phyloP scores from a whole-genome alignment of 345 rosid species.

The Combretum micranthum region DNA sequence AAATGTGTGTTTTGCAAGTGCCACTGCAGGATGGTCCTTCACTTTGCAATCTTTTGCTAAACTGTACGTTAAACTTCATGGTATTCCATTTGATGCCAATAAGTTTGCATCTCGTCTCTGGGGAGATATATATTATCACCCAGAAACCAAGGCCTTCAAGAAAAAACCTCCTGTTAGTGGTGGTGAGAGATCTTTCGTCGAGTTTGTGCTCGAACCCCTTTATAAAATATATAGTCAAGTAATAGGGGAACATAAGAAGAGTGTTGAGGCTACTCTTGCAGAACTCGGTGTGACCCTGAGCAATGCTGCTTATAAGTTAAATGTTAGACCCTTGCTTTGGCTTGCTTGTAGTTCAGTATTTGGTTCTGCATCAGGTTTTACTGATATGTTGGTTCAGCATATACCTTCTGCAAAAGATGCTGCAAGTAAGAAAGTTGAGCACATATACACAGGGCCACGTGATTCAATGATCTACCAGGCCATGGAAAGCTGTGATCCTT shows the following conservation, averaged over 20 bases:
- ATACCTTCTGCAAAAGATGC: constrained; percentile 93
- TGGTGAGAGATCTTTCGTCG: constrained; percentile 88
- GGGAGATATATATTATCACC: constrained; percentile 88
- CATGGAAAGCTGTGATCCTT: constrained; percentile 80
- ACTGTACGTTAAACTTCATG: constrained; percentile 84
- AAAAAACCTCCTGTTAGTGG: constrained; percentile 76
- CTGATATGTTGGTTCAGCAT: constrained; percentile 93
- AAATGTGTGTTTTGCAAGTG: constrained; percentile 96
- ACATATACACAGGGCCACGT: constrained; percentile 70
- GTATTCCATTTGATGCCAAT: constrained; percentile 78
- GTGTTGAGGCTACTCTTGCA: constrained; percentile 91
- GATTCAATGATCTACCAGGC: constrained; percentile 62
- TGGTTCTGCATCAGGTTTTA: constrained; percentile 95
- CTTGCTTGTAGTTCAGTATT: constrained; percentile 87
- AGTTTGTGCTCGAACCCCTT: constrained; percentile 91
- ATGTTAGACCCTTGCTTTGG: constrained; percentile 88
- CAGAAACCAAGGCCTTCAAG: constrained; percentile 61
- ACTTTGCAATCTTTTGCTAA: constrained; percentile 96
- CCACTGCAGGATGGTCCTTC: constrained; percentile 93
- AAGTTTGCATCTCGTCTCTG: constrained; percentile 91
- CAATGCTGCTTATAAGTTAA: constrained; percentile 81
- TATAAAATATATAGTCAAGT: constrained; percentile 98
- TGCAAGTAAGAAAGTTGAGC: constrained; percentile 79
- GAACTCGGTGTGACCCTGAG: constrained; percentile 93
- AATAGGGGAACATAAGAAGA: constrained; percentile 95